Evolutionary conservation across 78 protist species (phyloP).

Genomic region (Tieghemostelium lacteum): DNA sequence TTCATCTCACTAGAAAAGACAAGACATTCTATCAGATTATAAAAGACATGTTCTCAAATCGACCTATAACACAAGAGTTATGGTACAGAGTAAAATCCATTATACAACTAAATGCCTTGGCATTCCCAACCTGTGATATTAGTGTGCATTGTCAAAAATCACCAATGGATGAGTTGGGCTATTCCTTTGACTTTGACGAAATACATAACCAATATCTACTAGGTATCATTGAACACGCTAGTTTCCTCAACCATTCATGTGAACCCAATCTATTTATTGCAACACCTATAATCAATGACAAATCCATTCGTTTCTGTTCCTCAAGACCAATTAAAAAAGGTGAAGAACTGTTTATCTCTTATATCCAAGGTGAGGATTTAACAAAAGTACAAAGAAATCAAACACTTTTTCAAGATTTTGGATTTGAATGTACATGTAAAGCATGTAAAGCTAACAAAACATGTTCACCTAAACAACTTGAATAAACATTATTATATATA

Average conservation of each 20-base stretch:
- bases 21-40: not conserved
- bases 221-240: not conserved
- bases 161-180: conserved; percentile 53
- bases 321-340: conserved; percentile 54
- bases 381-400: not conserved
- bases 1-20: not conserved
- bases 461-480: not conserved
- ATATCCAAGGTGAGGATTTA: conserved; percentile 18
- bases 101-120: not conserved
- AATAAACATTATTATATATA: not conserved
- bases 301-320: conserved; percentile 28
- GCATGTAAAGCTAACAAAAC: conserved; percentile 5
- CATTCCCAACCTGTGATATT: conserved; percentile 16
- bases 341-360: conserved; percentile 55
- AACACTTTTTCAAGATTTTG: not conserved
- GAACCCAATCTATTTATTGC: conserved; percentile 57
- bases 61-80: conserved; percentile 2
- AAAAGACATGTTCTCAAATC: conserved; percentile 29
- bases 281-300: conserved; percentile 61
- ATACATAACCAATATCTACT: not conserved
- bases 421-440: conserved; percentile 47
- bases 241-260: conserved; percentile 67
- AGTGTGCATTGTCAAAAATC: conserved; percentile 1
- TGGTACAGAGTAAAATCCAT: conserved; percentile 38
- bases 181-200: conserved; percentile 49